phyloP scores from a whole-genome alignment of 148 eudicot species.

The Heliosperma pusillum region DNA sequence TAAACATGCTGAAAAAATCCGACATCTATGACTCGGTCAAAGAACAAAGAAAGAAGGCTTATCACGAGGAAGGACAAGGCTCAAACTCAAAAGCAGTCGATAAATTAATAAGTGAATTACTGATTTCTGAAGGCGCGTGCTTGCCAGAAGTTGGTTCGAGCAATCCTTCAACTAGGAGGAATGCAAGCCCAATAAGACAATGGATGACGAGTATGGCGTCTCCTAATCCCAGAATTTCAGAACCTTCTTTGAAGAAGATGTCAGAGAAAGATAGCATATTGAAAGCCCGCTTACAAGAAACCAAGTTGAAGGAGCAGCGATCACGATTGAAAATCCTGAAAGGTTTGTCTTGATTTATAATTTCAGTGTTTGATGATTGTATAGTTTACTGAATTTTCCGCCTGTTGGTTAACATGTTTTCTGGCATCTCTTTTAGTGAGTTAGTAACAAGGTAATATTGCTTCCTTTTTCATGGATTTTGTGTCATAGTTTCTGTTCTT shows the following conservation, averaged over 20 bases:
- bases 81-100: conserved; percentile 43
- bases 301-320: conserved; percentile 70
- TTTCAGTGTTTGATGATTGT: conserved; percentile 20
- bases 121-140: conserved; percentile 44
- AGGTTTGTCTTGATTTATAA: conserved; percentile 24
- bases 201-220: conserved; percentile 58
- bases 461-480: neutral
- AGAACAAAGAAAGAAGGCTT: conserved; percentile 32
- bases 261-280: conserved; percentile 49
- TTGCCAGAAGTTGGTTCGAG: conserved; percentile 27
- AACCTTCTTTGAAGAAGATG: conserved; percentile 48
- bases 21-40: conserved; percentile 43
- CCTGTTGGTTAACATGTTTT: conserved; percentile 15
- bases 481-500: neutral
- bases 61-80: conserved; percentile 28
- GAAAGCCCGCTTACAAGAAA: conserved; percentile 73
- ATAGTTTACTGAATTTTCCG: conserved; percentile 9
- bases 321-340: conserved; percentile 63
- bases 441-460: neutral
- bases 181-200: conserved; percentile 63
- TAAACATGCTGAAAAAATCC: conserved; percentile 38
- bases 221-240: conserved; percentile 37
- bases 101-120: conserved; percentile 52
- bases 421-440: neutral
- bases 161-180: conserved; percentile 40